Evolutionary conservation across 2,329 filamentous ascomycete genomes (phyloP).

Genomic region (Colletotrichum orbiculare): DNA sequence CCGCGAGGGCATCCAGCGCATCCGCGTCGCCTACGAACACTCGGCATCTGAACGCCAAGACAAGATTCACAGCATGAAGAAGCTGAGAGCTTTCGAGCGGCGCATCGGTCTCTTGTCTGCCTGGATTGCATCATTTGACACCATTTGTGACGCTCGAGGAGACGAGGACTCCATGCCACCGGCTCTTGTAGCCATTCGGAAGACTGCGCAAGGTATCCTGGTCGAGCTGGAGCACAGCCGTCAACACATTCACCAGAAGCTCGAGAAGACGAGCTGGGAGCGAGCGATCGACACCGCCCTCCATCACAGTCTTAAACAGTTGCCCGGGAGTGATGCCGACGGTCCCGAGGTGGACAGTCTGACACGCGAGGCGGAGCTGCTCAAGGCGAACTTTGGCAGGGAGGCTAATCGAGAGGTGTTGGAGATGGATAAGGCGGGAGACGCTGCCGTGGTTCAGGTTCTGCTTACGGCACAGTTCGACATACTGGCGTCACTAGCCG

Average conservation of each 20-base stretch:
- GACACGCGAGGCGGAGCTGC: constrained; percentile 83
- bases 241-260: constrained; percentile 87
- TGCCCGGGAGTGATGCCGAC: constrained; percentile 76
- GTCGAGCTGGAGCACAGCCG: constrained; percentile 90
- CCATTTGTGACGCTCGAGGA: constrained; percentile 78
- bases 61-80: constrained; percentile 82
- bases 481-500: constrained; percentile 83
- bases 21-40: constrained; percentile 87
- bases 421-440: constrained; percentile 85
- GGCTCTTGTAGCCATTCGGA: constrained; percentile 80
- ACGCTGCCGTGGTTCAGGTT: constrained; percentile 82
- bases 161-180: constrained; percentile 75
- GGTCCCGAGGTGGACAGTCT: constrained; percentile 77
- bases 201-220: constrained; percentile 88
- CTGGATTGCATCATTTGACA: constrained; percentile 94
- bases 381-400: constrained; percentile 84
- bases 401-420: constrained; percentile 82
- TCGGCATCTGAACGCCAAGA: constrained; percentile 82
- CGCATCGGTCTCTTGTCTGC: constrained; percentile 87
- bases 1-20: constrained; percentile 81
- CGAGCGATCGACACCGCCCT: constrained; percentile 87
- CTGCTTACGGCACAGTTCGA: constrained; percentile 93
- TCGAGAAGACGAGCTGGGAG: constrained; percentile 88
- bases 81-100: constrained; percentile 83
- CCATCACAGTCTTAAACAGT: constrained; percentile 83